Evolutionary conservation across 768 basidiomycete species (phyloP), one percentile per base, ranked within the genome.

Genomic region (Melanogaster broomeanus): DNA sequence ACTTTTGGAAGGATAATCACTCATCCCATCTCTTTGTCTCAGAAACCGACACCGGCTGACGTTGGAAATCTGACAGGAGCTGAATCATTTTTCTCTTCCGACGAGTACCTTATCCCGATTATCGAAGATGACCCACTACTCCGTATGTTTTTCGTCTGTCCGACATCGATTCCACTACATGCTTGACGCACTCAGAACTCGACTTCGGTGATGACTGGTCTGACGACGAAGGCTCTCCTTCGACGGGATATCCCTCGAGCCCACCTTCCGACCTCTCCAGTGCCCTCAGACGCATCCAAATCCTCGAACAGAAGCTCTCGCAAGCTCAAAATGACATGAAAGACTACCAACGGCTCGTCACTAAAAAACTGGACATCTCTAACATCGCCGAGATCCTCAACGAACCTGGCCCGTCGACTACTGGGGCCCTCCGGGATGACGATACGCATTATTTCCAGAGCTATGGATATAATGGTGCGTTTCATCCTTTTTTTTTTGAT

Each of bases 401-500:
- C 12, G 77, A 77, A 57, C 68, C 61, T 53, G 40, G 60, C 38
- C 48, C 55, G 48, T 57, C 62, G 13, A 33, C 63, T 19, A 61
- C 49, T 24, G 60, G 67, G 42, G 56, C 61, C 4, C 16, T 57
- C 57, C 77, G 88, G 33, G 93, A 97, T 59, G 91, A 97, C 55
- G 96, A 98, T 66, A 82, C 90, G 0, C 92, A 97, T 64, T 98
- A 98, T 70, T 98, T 97, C 70, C 78, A 89, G 49, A 90, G 88
- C 53, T 98, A 98, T 61, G 88, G 79, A 22, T 84, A 84, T 55
- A 95, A 95, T 55, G 95, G 94, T 93, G 44, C 7, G 71, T 58
- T 2, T 18, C 34, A 4, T 33, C 30, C 42, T n/a, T 7, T 45
- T 13, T 12, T 28, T 31, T 31, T 13, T 13, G 28, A 16, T 10